Conservation (phyloP, 1,139 yeast species). For the Eremothecium sinecaudum region DNA sequence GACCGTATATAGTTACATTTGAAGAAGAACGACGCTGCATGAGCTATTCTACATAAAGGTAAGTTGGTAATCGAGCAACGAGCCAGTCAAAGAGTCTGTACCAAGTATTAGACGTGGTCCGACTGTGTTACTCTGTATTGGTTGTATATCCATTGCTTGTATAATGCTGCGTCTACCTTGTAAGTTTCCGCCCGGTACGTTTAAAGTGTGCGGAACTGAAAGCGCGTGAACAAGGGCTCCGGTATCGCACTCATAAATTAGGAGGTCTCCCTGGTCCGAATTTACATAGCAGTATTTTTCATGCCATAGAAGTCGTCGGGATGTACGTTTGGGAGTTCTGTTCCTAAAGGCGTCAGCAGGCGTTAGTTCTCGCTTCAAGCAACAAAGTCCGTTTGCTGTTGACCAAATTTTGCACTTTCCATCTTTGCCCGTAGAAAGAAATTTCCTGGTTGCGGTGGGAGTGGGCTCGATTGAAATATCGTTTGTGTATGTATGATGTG, state of each 20-base stretch:
- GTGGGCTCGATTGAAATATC: constrained; percentile 20
- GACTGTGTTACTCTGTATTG: constrained; percentile 11
- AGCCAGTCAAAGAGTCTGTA: constrained; percentile 13
- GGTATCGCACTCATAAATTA: constrained; percentile 51
- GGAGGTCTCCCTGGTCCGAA: constrained; percentile 69
- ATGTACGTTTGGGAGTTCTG: constrained; percentile 24
- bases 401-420: constrained; percentile 23
- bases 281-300: constrained; percentile 50
- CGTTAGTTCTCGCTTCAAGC: constrained; percentile 48
- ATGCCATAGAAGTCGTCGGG: constrained; percentile 44
- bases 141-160: constrained; percentile 16
- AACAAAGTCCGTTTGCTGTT: constrained; percentile 26
- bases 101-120: constrained; percentile 18
- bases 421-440: constrained; percentile 21
- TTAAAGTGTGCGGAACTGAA: constrained; percentile 12
- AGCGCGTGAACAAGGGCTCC: constrained; percentile 40
- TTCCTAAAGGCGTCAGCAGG: constrained; percentile 43
- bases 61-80: constrained; percentile 11
- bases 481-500: constrained; percentile 16
- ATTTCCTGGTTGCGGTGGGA: constrained; percentile 14
- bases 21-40: too few species aligned
- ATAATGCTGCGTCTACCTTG: too few species aligned
- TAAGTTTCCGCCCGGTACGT: background rate
- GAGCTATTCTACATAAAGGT: too few species aligned
- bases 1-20: too few species aligned